phyloP scores from a whole-genome alignment of 768 basidiomycete species.

The Mycena rebaudengoi region DNA sequence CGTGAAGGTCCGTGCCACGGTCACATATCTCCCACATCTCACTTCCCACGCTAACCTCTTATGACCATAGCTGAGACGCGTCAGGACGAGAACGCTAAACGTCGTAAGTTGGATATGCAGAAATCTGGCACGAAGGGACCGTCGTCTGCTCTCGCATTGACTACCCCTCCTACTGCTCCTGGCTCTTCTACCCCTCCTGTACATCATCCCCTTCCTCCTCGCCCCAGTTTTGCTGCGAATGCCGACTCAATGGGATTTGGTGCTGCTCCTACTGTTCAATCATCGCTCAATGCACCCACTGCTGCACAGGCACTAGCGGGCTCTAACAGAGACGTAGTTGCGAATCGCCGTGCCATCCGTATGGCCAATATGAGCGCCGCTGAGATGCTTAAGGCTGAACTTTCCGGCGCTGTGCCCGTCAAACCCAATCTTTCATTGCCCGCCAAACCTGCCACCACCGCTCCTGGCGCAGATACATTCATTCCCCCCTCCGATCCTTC shows the following conservation, averaged over 20 bases:
- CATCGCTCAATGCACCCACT: slow-evolving; percentile 61
- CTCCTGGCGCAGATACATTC: slow-evolving; percentile 36
- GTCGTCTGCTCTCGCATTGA: slow-evolving; percentile 58
- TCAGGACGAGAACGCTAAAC: slow-evolving; percentile 90
- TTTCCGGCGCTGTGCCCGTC: slow-evolving; percentile 66
- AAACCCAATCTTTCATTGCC: slow-evolving; percentile 51
- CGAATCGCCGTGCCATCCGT: slow-evolving; percentile 88
- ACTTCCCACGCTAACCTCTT: slow-evolving; percentile 29
- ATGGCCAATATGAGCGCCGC: slow-evolving; percentile 98
- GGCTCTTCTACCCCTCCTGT: slow-evolving; percentile 30
- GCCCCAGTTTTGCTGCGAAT: slow-evolving; percentile 76
- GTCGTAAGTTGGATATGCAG: slow-evolving; percentile 70
- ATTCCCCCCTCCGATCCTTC: slow-evolving; percentile 34
- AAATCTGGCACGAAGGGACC: slow-evolving; percentile 53
- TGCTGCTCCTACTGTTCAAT: slow-evolving; percentile 65
- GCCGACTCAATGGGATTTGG: slow-evolving; percentile 84
- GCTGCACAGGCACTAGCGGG: slow-evolving; percentile 82
- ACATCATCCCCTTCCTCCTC: slow-evolving; percentile 59
- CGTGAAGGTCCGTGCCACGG: slow-evolving; percentile 80
- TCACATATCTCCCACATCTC: slow-evolving; percentile 13
- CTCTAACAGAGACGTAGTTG: slow-evolving; percentile 90
- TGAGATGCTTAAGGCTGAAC: slow-evolving; percentile 90
- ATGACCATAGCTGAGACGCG: slow-evolving; percentile 84
- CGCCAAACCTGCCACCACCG: slow-evolving; percentile 43
- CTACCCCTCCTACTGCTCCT: slow-evolving; percentile 54